A percentile compares a stretch with the other conserved stretches of the same genome.
Conservation (phyloP, 768 basidiomycete species). For the Lactifluus volemus region DNA sequence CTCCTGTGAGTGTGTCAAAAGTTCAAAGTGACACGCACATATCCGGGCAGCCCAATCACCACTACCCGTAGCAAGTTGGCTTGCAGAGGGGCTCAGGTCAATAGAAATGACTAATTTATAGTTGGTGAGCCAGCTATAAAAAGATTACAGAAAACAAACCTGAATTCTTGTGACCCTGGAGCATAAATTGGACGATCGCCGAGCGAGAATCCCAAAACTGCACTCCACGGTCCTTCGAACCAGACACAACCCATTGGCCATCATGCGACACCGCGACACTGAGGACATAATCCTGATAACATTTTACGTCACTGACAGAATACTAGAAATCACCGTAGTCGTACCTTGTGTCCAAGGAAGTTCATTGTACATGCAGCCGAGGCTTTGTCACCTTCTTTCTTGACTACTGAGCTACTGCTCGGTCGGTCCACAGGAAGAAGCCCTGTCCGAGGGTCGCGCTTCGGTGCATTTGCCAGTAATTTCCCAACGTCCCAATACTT, state of each 20-base stretch:
- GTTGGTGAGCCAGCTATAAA: not conserved
- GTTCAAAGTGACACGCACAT: slow-evolving; percentile 36
- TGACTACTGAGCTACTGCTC: slow-evolving; percentile 22
- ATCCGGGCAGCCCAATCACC: slow-evolving; percentile 67
- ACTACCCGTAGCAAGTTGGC: slow-evolving; percentile 57
- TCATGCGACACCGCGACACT: slow-evolving; percentile 81
- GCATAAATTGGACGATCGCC: slow-evolving; percentile 82
- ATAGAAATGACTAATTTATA: slow-evolving; percentile 53
- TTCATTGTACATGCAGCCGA: slow-evolving; percentile 62
- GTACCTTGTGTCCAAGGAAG: slow-evolving; percentile 80
- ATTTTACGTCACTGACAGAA: not conserved
- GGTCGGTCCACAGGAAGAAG: slow-evolving; percentile 17
- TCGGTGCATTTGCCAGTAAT: slow-evolving; percentile 28
- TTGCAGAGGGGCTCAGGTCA: slow-evolving; percentile 54
- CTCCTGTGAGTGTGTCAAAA: not conserved
- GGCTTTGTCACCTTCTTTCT: slow-evolving; percentile 42
- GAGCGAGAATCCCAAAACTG: slow-evolving; percentile 85
- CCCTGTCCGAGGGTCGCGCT: slow-evolving; percentile 21
- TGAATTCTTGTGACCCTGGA: slow-evolving; percentile 74
- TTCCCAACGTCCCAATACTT: slow-evolving; percentile 51
- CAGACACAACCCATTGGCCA: slow-evolving; percentile 91
- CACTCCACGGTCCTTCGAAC: slow-evolving; percentile 92
- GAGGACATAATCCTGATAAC: slow-evolving; percentile 52
- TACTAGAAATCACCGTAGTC: slow-evolving; percentile 17
- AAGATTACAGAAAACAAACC: slow-evolving; percentile 28